Conservation (phyloP, 2,329 filamentous ascomycete genomes). For the Diaporthe sp. region DNA sequence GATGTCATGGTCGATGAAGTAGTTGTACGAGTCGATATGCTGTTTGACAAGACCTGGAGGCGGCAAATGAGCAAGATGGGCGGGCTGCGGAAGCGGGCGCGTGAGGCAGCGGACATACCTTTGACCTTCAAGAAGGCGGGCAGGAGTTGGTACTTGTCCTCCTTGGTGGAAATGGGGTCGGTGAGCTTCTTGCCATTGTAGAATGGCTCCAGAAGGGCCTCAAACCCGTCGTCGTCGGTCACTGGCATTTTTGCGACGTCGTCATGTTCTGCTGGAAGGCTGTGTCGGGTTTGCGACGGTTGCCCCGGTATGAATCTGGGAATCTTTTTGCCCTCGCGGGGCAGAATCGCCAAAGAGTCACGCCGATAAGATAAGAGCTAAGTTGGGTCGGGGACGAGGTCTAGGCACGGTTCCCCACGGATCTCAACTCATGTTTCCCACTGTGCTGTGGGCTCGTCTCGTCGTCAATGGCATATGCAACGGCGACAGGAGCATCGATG, state of each 20-base stretch:
- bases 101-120: conserved; percentile 60
- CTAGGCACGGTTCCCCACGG: no score
- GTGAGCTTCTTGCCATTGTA: conserved; percentile 78
- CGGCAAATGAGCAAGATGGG: conserved; percentile 2
- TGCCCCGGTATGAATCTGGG: background rate
- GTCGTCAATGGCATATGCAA: background rate
- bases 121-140: conserved; percentile 99
- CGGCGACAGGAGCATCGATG: background rate
- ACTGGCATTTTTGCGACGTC: conserved; percentile 60
- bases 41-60: conserved; percentile 84
- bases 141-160: conserved; percentile 97
- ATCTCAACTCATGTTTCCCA: background rate
- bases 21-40: conserved; percentile 99
- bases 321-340: conserved; percentile 35
- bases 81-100: background rate
- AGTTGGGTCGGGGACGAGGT: conserved; percentile 27
- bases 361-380: conserved; percentile 40
- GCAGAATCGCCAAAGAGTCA: conserved; percentile 26
- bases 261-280: conserved; percentile 22
- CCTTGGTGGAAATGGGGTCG: conserved; percentile 73
- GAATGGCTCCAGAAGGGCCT: conserved; percentile 76
- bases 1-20: conserved; percentile 95
- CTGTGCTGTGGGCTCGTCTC: background rate
- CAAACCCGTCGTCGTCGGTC: conserved; percentile 72
- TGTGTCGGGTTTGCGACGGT: background rate